Evolutionary conservation across 129 eudicot species (phyloP).

Genomic region (Silybum marianum): DNA sequence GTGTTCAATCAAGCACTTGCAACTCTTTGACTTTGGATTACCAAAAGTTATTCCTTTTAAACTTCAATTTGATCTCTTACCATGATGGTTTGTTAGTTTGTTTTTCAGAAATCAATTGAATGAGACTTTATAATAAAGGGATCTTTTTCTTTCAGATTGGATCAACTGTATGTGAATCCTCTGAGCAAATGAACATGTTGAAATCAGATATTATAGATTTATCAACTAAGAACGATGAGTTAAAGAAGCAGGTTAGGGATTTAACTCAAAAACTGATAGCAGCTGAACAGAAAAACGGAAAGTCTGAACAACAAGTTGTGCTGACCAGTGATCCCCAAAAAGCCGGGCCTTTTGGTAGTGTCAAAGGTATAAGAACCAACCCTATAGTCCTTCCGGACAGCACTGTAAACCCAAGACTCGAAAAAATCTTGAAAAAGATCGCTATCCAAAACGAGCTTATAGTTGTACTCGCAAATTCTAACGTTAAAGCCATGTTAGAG

Average conservation of each 20-base stretch:
- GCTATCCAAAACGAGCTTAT: conserved; percentile 67
- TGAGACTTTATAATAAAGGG: background rate
- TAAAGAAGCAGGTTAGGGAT: conserved; percentile 63
- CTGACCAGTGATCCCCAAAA: conserved; percentile 49
- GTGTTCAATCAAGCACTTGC: background rate
- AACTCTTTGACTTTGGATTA: too few relatives aligned
- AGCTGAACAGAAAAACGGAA: conserved; percentile 62
- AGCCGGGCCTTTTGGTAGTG: conserved; percentile 77
- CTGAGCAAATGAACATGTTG: conserved; percentile 43
- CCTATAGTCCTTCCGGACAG: conserved; percentile 64
- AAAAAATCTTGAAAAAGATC: conserved; percentile 52
- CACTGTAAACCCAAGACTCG: conserved; percentile 67
- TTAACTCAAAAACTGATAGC: conserved; percentile 46
- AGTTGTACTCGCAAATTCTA: conserved; percentile 74
- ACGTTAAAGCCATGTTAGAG: conserved; percentile 68
- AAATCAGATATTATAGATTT: conserved; percentile 50
- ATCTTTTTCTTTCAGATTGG: conserved; percentile 27
- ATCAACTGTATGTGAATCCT: conserved; percentile 48
- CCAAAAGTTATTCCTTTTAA: background rate
- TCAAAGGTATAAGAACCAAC: conserved; percentile 69
- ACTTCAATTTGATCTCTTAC: conserved; percentile 1
- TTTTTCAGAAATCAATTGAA: background rate
- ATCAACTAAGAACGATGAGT: conserved; percentile 44
- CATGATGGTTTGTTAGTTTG: background rate
- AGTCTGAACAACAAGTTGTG: conserved; percentile 49